A percentile compares a stretch with the other conserved stretches of the same genome.
Conservation (phyloP, 495 filamentous ascomycete genomes). For the Podospora sp. region DNA sequence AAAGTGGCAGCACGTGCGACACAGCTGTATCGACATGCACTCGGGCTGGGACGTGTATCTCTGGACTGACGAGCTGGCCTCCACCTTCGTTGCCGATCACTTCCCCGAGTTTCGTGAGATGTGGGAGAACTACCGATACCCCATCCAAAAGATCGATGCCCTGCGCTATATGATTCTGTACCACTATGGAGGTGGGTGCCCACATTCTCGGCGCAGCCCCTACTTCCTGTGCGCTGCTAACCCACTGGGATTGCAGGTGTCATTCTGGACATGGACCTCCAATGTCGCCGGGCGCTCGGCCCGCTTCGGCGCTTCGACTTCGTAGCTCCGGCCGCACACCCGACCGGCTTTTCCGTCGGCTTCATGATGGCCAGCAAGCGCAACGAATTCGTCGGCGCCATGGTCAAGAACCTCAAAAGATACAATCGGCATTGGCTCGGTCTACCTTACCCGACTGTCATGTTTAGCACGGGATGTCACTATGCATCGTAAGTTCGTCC, state of each 20-base stretch:
- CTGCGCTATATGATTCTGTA: conserved; percentile 44
- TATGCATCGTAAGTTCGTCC: conserved; percentile 39
- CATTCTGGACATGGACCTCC: conserved; percentile 48
- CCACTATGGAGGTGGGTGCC: conserved; percentile 36
- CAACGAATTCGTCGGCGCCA: conserved; percentile 37
- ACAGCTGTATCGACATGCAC: conserved; percentile 42
- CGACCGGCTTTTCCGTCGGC: conserved; percentile 45
- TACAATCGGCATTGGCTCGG: conserved; percentile 46
- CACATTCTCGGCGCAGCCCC: neutral
- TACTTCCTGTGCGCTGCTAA: neutral
- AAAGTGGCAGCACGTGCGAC: conserved; percentile 39
- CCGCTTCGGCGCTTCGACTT: conserved; percentile 46
- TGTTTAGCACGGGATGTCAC: conserved; percentile 51
- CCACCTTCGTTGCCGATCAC: conserved; percentile 32
- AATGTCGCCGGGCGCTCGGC: conserved; percentile 43
- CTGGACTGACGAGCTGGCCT: conserved; percentile 42
- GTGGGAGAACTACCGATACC: conserved; percentile 37
- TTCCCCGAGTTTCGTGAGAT: conserved; percentile 35
- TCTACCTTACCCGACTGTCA: conserved; percentile 46
- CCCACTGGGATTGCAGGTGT: conserved; percentile 25
- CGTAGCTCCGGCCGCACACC: conserved; percentile 44
- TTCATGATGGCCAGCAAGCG: conserved; percentile 46
- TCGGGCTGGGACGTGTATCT: conserved; percentile 40
- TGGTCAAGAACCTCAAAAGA: conserved; percentile 35
- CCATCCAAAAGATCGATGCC: conserved; percentile 41